phyloP scores from a whole-genome alignment of 1,284 basidiomycete genomes.

The Phlebopus sp. region DNA sequence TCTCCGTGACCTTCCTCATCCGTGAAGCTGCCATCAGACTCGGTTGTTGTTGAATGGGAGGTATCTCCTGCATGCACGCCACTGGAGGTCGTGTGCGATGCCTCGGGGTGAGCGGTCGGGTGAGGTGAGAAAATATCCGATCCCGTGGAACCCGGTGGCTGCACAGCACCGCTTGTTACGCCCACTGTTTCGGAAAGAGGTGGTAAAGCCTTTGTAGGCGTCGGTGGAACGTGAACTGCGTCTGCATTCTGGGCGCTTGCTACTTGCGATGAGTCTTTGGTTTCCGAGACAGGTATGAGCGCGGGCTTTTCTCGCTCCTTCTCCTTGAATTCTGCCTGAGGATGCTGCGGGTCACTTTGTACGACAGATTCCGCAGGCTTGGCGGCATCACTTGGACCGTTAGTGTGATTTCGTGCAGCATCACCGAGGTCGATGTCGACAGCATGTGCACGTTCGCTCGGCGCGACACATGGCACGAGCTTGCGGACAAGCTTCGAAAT shows the following conservation, averaged over 20 bases:
- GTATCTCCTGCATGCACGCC: slow-evolving; percentile 25
- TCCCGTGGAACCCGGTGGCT: slow-evolving; percentile 54
- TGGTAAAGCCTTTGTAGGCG: slow-evolving; percentile 40
- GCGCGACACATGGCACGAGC: slow-evolving; percentile 49
- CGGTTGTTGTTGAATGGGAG: slow-evolving; percentile 32
- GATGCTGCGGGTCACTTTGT: slow-evolving; percentile 24
- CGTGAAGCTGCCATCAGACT: slow-evolving; percentile 46
- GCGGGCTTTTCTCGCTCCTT: slow-evolving; percentile 27
- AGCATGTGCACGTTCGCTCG: slow-evolving; percentile 37
- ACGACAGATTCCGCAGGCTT: slow-evolving; percentile 16
- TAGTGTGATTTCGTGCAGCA: slow-evolving; percentile 6
- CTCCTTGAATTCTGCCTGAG: slow-evolving; percentile 25
- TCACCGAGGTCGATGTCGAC: slow-evolving; percentile 31
- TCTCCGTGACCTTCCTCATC: slow-evolving; percentile 45
- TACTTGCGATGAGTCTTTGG: slow-evolving; percentile 22
- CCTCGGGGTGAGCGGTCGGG: slow-evolving; percentile 24
- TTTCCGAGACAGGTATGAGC: slow-evolving; percentile 17
- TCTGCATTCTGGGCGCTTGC: slow-evolving; percentile 36
- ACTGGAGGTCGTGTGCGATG: slow-evolving; percentile 19
- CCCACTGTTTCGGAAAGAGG: slow-evolving; percentile 51
- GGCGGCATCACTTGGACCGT: slow-evolving; percentile 10
- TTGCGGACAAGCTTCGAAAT: slow-evolving; percentile 46
- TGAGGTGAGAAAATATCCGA: slow-evolving; percentile 33
- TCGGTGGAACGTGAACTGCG: slow-evolving; percentile 39
- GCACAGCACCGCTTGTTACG: slow-evolving; percentile 52